phyloP scores from a whole-genome alignment of 441 rosid genomes.

The Gossypium laxum region DNA sequence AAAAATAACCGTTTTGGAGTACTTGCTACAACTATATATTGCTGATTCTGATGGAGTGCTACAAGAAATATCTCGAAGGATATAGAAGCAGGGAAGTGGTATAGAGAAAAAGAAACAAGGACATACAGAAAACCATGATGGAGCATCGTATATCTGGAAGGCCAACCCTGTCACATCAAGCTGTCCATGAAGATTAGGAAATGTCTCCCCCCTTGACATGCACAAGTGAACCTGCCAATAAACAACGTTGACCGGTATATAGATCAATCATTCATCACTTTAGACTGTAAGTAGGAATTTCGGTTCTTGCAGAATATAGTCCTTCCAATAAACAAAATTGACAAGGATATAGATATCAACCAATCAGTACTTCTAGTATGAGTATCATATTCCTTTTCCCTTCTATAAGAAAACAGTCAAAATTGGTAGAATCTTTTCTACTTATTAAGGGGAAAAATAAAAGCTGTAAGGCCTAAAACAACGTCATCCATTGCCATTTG shows the following conservation, averaged over 20 bases:
- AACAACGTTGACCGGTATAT: slow-evolving; percentile 5
- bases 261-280: slow-evolving; percentile 8
- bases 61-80: slow-evolving; percentile 13
- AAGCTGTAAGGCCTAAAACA: slow-evolving; percentile 9
- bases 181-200: slow-evolving; percentile 93
- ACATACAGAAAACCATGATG: slow-evolving; percentile 82
- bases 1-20: neutral
- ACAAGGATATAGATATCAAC: neutral
- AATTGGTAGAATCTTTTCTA: neutral
- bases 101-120: slow-evolving; percentile 16
- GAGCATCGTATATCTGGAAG: slow-evolving; percentile 83
- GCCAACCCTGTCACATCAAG: slow-evolving; percentile 81
- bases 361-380: slow-evolving; percentile 8
- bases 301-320: neutral
- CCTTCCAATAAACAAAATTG: slow-evolving; percentile 32
- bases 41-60: neutral
- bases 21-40: neutral
- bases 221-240: slow-evolving; percentile 78
- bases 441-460: neutral
- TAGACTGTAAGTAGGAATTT: neutral
- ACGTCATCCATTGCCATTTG: neutral
- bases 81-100: slow-evolving; percentile 12
- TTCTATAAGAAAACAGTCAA: neutral
- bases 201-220: slow-evolving; percentile 90
- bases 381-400: neutral